Percentiles rank a stretch among this genome's conserved stretches.
Evolutionary conservation across 805 yeast species (phyloP).

Genomic region (Cyberlindnera maclurae): DNA sequence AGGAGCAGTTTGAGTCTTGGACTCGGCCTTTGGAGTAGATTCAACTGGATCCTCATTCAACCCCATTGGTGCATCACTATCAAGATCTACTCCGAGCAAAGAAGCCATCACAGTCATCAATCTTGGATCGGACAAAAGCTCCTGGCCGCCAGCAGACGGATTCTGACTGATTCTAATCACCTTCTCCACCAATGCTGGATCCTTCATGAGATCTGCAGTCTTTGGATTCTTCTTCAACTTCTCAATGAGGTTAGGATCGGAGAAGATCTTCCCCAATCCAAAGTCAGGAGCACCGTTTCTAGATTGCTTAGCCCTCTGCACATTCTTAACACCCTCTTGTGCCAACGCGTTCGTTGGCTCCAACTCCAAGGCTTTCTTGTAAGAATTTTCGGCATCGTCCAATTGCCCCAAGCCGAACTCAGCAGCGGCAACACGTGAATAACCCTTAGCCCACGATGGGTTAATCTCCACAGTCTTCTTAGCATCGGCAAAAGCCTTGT

Average conservation of each 20-base stretch:
- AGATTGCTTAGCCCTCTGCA: constrained; percentile 50
- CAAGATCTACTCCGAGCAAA: constrained; percentile 73
- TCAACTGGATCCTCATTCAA: constrained; percentile 13
- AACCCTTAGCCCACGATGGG: constrained; percentile 92
- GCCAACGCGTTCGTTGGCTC: constrained; percentile 86
- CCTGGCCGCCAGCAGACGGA: constrained; percentile 68
- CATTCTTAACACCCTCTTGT: constrained; percentile 67
- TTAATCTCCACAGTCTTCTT: constrained; percentile 73
- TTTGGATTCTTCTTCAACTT: constrained; percentile 79
- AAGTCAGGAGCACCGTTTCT: constrained; percentile 49
- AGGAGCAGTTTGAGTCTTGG: constrained; percentile 20
- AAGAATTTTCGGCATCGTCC: constrained; percentile 65
- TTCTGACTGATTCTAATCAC: constrained; percentile 53
- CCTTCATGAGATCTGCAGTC: constrained; percentile 80
- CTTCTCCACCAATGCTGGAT: constrained; percentile 74
- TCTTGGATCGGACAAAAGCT: constrained; percentile 73
- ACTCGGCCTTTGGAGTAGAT: constrained; percentile 18
- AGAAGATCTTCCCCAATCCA: constrained; percentile 73
- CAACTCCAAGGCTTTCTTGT: constrained; percentile 71
- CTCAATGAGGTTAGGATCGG: constrained; percentile 70
- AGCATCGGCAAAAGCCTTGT: constrained; percentile 78
- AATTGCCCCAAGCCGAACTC: constrained; percentile 77
- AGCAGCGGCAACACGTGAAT: constrained; percentile 91
- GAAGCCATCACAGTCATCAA: constrained; percentile 85
- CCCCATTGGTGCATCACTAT: constrained; percentile 25